Base-by-base conservation (phyloP, 257 asterid genomes). In the Solanum ossicruentum region DNA sequence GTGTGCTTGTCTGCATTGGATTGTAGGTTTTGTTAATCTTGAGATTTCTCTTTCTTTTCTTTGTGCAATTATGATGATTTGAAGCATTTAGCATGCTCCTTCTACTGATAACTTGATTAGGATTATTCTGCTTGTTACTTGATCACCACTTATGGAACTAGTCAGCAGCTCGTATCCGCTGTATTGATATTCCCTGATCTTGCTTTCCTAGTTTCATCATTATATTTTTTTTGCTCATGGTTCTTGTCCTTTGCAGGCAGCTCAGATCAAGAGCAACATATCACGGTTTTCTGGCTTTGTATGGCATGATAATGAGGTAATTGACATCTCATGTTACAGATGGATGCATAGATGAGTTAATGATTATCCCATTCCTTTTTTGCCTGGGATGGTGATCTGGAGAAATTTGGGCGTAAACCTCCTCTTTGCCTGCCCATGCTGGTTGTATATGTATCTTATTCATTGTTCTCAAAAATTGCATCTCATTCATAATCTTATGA, bases 281-380 rank as follows among this genome's bases (percentile, higher is more conserved):
- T 92, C 93, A 60, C 93, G 93, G 82, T 97, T 95, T 91, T 97
- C 99, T 84, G 98, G 99, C 79, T 92, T 95, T 43, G 98, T 94
- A 70, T 97, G 98, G 98, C 95, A 89, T 92, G 96, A 86, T 83
- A 91, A 95, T 83, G 97, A 94, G 97, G 99, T 95, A 87, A 67
- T 11, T 52, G 65, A 26, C 23, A 9, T 52, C 49, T 45, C 65
- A 52, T 77, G 65, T 77, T 51, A 13, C 41, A 12, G 5, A 77
- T 12, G 11, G 43, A 21, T 47, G 81, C 5, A 28, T 77, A 5
- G 9, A 49, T 5, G 43, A 77, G 26, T 10, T 9, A 52, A 5
- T 36, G 5, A 52, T 23, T 78, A 26, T 52, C 43, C 10, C 7
- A 1, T 77, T 51, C 65, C 83, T 56, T 5, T 78, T 17, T 2